Evolutionary conservation across 345 rosid genomes (phyloP), one percentile per base, ranked within the genome.

Genomic region (Noccaea caerulescens): DNA sequence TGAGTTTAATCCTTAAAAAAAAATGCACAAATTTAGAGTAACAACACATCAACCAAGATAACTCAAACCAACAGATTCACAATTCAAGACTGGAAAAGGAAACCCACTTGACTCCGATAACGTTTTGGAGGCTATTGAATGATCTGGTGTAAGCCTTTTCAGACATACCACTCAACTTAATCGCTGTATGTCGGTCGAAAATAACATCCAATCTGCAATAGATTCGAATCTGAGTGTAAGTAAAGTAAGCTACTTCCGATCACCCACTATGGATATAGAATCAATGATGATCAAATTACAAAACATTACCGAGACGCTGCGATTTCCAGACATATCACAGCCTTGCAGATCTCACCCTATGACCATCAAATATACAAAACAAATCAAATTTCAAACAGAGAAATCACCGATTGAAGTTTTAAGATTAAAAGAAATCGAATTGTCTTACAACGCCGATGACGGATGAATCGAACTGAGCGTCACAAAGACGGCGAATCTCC

Each of bases 401-500:
- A 10, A 16, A 12, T 3, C 3, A 13, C n/a, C 14, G 33, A 13
- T 13, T 10, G 10, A 38, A 36, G 3, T 6, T 3, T 3, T 11
- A 51, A 0, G 38, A 8, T 30, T 3, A 1, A 49, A 47, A 63
- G 66, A 4, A 8, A 6, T 6, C 4, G 16, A 49, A 4, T 6
- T 6, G 52, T 3, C 86, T 80, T 79, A 93, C 98, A 33, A 94
- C 83, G 53, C 99, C 98, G 77, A 94, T 87, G 55, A 91, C 42
- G 23, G 99, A 94, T 36, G 99, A 91, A 66, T 91, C 95, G 63
- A 94, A 94, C 71, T 85, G 96, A 14, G 88, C 92, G 66, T 94
- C 98, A 53, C 90, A 88, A 51, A 94, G 93, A 64, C 99, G 97
- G 60, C 98, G 98, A 64, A 91, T 83, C 89, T 94, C 98, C 4